These are phyloP conservation scores for Nemania sp. DNA, from an alignment of 2,329 filamentous ascomycete genomes.

Conservation along the genomic window DNA sequence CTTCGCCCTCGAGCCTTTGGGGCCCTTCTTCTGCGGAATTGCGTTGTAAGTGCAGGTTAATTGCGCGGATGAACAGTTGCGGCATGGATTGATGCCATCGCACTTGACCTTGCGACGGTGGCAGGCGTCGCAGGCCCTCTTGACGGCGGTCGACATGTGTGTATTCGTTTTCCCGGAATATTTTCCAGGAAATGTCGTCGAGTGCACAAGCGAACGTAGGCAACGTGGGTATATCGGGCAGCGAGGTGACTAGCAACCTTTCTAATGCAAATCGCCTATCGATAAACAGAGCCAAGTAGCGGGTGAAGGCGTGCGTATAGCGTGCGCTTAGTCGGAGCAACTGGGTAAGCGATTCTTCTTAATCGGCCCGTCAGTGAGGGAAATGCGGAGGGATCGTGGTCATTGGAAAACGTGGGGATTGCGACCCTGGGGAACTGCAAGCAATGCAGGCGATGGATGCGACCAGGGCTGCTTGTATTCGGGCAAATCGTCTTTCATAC, in stretches of 20 bases:
- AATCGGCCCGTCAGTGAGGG: constrained; percentile 53
- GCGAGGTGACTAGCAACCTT: background rate
- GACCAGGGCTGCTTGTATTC: constrained; percentile 23
- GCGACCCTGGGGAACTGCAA: constrained; percentile 32
- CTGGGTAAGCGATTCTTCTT: constrained; percentile 43
- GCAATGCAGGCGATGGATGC: constrained; percentile 29
- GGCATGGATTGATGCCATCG: constrained; percentile 76
- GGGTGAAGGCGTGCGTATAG: constrained; percentile 26
- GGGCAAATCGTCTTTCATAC: background rate
- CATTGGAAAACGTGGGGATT: constrained; percentile 49
- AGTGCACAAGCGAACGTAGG: background rate
- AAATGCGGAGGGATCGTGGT: constrained; percentile 50
- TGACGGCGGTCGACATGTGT: constrained; percentile 56
- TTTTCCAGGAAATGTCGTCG: constrained; percentile 2
- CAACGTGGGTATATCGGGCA: constrained; percentile 7
- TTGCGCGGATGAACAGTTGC: constrained; percentile 75
- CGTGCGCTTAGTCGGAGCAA: constrained; percentile 43
- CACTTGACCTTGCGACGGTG: constrained; percentile 82
- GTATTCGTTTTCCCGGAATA: background rate
- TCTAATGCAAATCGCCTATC: constrained; percentile 27
- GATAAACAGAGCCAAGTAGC: constrained; percentile 22
- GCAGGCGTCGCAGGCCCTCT: constrained; percentile 77
- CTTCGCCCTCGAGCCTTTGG: constrained; percentile 79
- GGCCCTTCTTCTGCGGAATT: constrained; percentile 80
- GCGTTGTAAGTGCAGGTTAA: constrained; percentile 80